Base-by-base conservation (phyloP, 1,139 yeast species). In the Geotrichum bryndzae region DNA sequence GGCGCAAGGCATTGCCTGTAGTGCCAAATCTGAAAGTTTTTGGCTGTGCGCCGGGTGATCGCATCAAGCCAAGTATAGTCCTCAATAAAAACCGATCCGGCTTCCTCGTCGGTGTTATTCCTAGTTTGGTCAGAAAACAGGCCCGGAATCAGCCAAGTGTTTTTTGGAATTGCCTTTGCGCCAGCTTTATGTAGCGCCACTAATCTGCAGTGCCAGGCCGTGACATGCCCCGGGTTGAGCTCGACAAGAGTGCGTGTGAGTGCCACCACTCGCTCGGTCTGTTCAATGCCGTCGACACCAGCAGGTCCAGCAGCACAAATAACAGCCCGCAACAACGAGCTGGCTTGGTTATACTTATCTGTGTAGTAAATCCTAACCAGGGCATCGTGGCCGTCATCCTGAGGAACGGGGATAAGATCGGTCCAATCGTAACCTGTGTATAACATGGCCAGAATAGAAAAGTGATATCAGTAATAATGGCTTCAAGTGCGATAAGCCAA, bases 21-120 rank as follows among this genome's bases (percentile, higher is more conserved):
- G 69, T 91, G 90, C 99, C 99, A 94, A 33, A 94, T 87, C 74
- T 94, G 99, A 76, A 94, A 94, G 76, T 92, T 94, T 74, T 94
- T 94, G 57, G 92, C 88, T 72, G 89, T 86, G 8, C 82, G 85
- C 61, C 88, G 72, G 0, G 97, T 92, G 55, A 88, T 76, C 52
- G 80, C 79, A 67, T 90, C 95, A 67, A 92, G 81, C 96, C 96
- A 91, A 55, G 83, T 82, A 53, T 69, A 71, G 59, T 72, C 68
- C 55, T 74, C 77, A 13, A 70, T 69, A 6, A 67, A 65, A 11
- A 46, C 13, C 18, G 29, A 27, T n/a, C 31, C 53, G 3, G 53
- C 56, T 7, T 31, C 35, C 22, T 45, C 29, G 7, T 53, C 35
- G 22, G n/a, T 27, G 46, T 3, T 11, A n/a, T 33, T 50, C n/a